phyloP scores from a whole-genome alignment of 192 early-diverging fungal genomes.

The Coemansia sp. region DNA sequence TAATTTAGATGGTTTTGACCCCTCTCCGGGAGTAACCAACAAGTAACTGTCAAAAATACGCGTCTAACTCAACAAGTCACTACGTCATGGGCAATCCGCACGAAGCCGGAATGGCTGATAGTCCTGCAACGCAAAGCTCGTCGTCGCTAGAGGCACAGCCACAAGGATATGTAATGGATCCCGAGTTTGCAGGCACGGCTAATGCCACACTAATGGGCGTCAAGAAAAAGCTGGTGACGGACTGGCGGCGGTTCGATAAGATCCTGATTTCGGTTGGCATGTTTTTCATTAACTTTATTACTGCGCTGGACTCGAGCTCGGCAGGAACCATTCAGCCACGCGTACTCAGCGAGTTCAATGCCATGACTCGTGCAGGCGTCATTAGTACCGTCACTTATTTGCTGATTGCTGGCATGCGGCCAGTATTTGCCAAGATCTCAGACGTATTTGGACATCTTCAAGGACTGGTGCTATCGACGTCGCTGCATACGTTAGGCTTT shows the following conservation, averaged over 20 bases:
- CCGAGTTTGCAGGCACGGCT: conserved; percentile 3
- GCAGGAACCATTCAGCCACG: conserved; percentile 33
- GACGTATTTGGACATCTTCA: conserved; percentile 41
- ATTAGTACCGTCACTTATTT: conserved; percentile 41
- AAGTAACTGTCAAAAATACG: neutral
- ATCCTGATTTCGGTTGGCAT: conserved; percentile 34
- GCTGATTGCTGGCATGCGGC: conserved; percentile 32
- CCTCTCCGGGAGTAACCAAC: neutral
- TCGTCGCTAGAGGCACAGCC: neutral
- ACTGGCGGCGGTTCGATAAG: conserved; percentile 35
- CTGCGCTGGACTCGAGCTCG: conserved; percentile 36
- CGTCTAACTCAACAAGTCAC: neutral
- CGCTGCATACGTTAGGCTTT: conserved; percentile 35
- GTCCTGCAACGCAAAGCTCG: neutral
- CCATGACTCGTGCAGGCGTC: conserved; percentile 31
- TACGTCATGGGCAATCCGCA: neutral
- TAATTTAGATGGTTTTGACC: neutral
- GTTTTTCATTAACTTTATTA: conserved; percentile 52
- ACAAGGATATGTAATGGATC: neutral
- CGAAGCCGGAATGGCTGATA: neutral
- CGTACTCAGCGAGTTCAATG: conserved; percentile 46
- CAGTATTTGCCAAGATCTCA: conserved; percentile 41
- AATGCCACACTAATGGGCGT: conserved; percentile 43
- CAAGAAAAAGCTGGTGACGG: conserved; percentile 50
- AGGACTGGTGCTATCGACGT: conserved; percentile 22